Evolutionary conservation across 495 filamentous ascomycete species (phyloP).

Genomic region (Usnea hakonensis): DNA sequence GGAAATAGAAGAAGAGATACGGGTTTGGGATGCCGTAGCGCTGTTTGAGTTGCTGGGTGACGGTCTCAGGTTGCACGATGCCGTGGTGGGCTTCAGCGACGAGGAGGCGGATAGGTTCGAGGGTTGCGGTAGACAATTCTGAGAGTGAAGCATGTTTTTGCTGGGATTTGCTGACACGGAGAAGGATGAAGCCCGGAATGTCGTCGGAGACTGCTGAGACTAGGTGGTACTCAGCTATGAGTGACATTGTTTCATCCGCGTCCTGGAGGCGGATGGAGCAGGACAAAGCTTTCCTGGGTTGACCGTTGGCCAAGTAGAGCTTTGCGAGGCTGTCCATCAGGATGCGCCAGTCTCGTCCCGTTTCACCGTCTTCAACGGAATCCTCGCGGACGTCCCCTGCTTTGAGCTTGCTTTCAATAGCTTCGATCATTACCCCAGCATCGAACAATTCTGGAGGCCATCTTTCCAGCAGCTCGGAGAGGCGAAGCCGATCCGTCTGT

Average conservation of each 20-base stretch:
- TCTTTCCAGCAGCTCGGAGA: conserved; percentile 68
- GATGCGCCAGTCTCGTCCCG: conserved; percentile 73
- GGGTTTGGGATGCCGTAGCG: conserved; percentile 35
- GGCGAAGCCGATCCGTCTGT: conserved; percentile 53
- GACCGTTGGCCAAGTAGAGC: conserved; percentile 69
- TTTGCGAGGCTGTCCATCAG: conserved; percentile 76
- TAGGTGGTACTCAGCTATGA: conserved; percentile 77
- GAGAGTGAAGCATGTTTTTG: conserved; percentile 53
- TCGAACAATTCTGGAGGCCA: conserved; percentile 87
- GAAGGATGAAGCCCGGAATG: conserved; percentile 77
- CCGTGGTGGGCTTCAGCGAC: conserved; percentile 87
- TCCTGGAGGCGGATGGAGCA: conserved; percentile 88
- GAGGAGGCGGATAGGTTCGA: conserved; percentile 75
- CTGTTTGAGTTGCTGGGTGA: conserved; percentile 64
- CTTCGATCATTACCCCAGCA: conserved; percentile 55
- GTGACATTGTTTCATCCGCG: conserved; percentile 74
- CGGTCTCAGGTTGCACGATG: conserved; percentile 66
- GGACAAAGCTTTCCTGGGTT: conserved; percentile 71
- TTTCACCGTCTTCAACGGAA: conserved; percentile 54
- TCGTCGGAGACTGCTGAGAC: conserved; percentile 81
- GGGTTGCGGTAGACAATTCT: conserved; percentile 68
- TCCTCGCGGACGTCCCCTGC: conserved; percentile 60
- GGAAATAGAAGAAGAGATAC: conserved; percentile 77
- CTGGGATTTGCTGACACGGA: conserved; percentile 71
- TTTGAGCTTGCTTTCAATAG: conserved; percentile 66